Evolutionary conservation across 1,284 basidiomycete genomes (phyloP).

Genomic region (Schizophyllum amplum): DNA sequence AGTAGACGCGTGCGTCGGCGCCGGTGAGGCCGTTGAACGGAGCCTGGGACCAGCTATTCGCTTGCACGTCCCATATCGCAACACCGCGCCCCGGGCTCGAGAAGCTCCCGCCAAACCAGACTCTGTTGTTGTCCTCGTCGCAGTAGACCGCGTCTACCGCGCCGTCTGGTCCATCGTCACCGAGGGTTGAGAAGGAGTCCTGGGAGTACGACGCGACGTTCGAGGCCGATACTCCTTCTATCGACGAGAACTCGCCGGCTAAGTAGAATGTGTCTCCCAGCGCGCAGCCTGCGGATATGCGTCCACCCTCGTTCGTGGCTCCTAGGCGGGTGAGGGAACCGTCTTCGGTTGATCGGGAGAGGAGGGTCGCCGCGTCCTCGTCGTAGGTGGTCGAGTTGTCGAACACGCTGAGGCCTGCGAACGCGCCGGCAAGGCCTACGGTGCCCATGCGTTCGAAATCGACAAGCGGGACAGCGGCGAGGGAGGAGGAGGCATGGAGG

Average conservation of each 20-base stretch:
- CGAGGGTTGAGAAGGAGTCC: conserved; percentile 51
- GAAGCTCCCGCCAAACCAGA: conserved; percentile 88
- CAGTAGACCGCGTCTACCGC: conserved; percentile 75
- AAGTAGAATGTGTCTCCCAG: conserved; percentile 62
- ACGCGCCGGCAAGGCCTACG: conserved; percentile 81
- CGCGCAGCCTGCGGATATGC: conserved; percentile 56
- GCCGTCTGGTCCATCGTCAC: conserved; percentile 60
- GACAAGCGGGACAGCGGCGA: conserved; percentile 66
- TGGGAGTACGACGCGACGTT: conserved; percentile 73
- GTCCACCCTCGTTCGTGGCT: conserved; percentile 64
- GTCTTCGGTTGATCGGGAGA: conserved; percentile 49
- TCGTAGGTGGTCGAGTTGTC: conserved; percentile 56
- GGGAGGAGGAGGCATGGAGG: conserved; percentile 22
- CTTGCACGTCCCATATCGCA: conserved; percentile 68
- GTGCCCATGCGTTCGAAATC: conserved; percentile 89
- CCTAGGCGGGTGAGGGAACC: conserved; percentile 59
- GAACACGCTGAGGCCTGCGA: conserved; percentile 78
- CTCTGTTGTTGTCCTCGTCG: conserved; percentile 57
- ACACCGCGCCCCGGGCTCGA: conserved; percentile 64
- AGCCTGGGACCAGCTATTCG: conserved; percentile 64
- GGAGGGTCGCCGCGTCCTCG: conserved; percentile 57
- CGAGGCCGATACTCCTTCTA: conserved; percentile 44
- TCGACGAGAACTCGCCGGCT: conserved; percentile 69
- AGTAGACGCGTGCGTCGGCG: conserved; percentile 56
- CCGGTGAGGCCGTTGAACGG: conserved; percentile 83